Conservation (phyloP, 2,329 filamentous ascomycete genomes). For the Chaetomium olivaceum region DNA sequence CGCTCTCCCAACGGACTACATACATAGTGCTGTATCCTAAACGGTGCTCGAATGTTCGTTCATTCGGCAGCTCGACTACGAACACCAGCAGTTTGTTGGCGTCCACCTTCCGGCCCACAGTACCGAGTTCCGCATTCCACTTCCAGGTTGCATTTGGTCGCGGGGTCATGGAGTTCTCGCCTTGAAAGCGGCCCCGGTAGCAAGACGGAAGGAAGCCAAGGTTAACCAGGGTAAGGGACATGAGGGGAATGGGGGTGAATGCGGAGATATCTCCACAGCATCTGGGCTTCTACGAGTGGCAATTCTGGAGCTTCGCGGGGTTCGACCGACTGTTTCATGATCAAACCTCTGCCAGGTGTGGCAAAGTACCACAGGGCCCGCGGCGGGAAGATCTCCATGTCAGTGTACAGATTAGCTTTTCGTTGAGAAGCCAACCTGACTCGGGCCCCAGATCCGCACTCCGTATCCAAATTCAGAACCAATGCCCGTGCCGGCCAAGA, state of each 20-base stretch:
- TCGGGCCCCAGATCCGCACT: neutral
- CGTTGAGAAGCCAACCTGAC: neutral
- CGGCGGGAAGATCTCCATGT: slow-evolving; percentile 4
- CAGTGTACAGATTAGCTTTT: neutral
- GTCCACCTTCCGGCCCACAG: neutral
- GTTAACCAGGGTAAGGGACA: neutral
- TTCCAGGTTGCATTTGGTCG: neutral
- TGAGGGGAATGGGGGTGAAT: too few species aligned
- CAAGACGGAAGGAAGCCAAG: neutral
- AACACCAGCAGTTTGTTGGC: neutral
- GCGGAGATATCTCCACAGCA: neutral
- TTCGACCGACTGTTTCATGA: slow-evolving; percentile 13
- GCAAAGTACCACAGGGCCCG: slow-evolving; percentile 17
- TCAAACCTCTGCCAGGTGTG: slow-evolving; percentile 7
- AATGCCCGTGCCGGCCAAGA: neutral
- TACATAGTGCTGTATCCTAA: neutral
- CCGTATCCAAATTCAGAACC: neutral
- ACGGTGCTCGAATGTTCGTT: neutral
- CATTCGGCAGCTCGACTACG: neutral
- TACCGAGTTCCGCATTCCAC: neutral
- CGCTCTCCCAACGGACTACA: too few species aligned
- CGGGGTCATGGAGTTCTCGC: neutral
- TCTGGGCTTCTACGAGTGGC: neutral
- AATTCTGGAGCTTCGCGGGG: slow-evolving; percentile 21
- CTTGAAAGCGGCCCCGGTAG: neutral